Evolutionary conservation across 441 rosid species (phyloP), one percentile per base, ranked within the genome.

Genomic region (Eruca vesicaria): DNA sequence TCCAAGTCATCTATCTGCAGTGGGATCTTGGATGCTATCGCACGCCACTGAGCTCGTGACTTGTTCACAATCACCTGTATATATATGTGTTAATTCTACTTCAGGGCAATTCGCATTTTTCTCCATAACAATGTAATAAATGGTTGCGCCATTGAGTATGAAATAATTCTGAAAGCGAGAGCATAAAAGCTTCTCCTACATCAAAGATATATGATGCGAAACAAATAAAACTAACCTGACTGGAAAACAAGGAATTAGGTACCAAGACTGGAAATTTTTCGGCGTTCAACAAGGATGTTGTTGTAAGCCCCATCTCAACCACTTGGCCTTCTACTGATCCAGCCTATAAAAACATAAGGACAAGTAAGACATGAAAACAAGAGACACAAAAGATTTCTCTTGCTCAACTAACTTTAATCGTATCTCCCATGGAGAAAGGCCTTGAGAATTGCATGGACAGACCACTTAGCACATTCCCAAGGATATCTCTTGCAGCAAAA

Each of bases 361-460:
- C 72, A 29, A 19, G 11, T 6, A 72, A 36, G n/a, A 41, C 45
- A 29, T 60, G 7, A 45, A 26, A 50, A 45, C 4, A 57, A 45
- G 10, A 18, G 21, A 58, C n/a, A 15, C 18, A 36, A 63, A n/a
- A 38, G 5, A 63, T 1, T 56, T 32, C 26, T n/a, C 45, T 48
- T 41, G 18, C 33, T 2, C 26, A 73, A 77, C 89, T 79, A 85
- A 89, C 99, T 84, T 92, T 91, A 69, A 95, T 92, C 0, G 93
- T 89, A 85, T 95, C 99, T 63, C 99, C 99, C 71, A 95, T 80
- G 5, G 96, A 89, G 81, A 94, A 95, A 14, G 99, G 99, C 80
- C 79, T 86, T 4, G 93, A 88, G 69, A 92, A 88, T 77, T 90
- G 96, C 86, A 95, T 86, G 31, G 96, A 92, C 73, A 91, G 82